Conservation (phyloP, 805 yeast genomes). For the Barnettozyma sp. region DNA sequence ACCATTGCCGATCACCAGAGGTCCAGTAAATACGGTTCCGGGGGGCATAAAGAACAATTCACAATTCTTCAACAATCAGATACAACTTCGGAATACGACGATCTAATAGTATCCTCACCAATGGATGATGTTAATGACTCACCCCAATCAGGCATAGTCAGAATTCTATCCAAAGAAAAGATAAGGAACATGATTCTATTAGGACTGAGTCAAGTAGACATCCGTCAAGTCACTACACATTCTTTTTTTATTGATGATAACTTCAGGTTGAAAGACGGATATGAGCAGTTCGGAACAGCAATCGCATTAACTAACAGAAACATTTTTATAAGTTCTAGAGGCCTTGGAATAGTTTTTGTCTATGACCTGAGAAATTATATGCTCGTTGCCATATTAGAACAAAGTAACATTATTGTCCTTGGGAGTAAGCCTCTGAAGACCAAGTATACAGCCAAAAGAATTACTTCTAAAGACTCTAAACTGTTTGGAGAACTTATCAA, state of each 20-base stretch:
- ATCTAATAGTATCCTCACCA: conserved; percentile 40
- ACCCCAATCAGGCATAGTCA: conserved; percentile 33
- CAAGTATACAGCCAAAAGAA: no score
- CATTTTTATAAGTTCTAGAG: conserved; percentile 33
- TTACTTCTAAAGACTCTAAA: conserved; percentile 11
- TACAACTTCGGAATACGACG: conserved; percentile 12
- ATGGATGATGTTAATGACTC: conserved; percentile 28
- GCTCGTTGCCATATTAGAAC: conserved; percentile 23
- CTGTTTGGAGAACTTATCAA: conserved; percentile 18
- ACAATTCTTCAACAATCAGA: conserved; percentile 24
- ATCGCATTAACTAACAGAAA: conserved; percentile 24
- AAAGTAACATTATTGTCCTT: conserved; percentile 12
- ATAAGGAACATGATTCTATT: conserved; percentile 13
- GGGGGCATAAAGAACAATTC: conserved; percentile 41
- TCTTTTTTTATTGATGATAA: neutral
- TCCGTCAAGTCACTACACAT: conserved; percentile 3
- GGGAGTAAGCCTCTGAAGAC: no score
- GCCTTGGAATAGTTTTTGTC: conserved; percentile 32
- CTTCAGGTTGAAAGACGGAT: conserved; percentile 21
- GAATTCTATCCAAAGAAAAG: conserved; percentile 26
- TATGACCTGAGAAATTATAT: conserved; percentile 21
- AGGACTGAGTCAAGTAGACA: conserved; percentile 7
- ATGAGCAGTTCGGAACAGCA: conserved; percentile 37
- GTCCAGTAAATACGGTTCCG: conserved; percentile 28
- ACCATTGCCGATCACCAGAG: conserved; percentile 25